Base-by-base conservation (phyloP, 2,329 filamentous ascomycete genomes). In the Fusarium nematophilum region DNA sequence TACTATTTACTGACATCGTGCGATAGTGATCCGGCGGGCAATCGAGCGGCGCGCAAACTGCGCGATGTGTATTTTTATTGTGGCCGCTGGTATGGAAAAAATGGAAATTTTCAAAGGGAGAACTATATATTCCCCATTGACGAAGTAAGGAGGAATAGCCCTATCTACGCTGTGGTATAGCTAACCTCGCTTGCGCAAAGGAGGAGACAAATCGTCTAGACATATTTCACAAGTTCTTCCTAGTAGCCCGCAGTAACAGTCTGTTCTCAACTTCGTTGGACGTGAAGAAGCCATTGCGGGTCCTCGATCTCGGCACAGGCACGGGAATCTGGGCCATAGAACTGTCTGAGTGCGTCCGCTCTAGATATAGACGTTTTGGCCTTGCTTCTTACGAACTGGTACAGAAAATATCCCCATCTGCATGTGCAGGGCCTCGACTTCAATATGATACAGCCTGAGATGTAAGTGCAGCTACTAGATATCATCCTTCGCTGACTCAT, bases 141-240 rank as follows among this genome's bases (percentile, higher is more conserved):
- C 15, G 6, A 34, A 25, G 30, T 46, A n/a, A n/a, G n/a, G 30
- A 5, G 26, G 15, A 34, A 14, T 5, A 36, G n/a, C 15, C 25
- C 13, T 17, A 3, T 17, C 42, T 14, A 29, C 27, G 23, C 25
- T 13, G 27, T 30, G 13, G 8, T 13, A 30, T 8, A 13, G 27
- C 27, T 30, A 13, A 30, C 27, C 27, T 30, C 21, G 30, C 23
- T n/a, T n/a, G n/a, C n/a, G n/a, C n/a, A 18, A 53, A 89, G 82
- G 76, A 79, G 56, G 90, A 93, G 72, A 85, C 87, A 72, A 88
- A 92, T 73, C 86, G 90, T 65, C 83, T 92, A 71, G 90, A 93
- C 71, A 88, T 92, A 40, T 89, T 91, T 71, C 89, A 93, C 78
- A 88, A 89, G 69, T 77, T 92, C 64, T 88, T 91, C 69, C 78